Conservation (phyloP, 2,329 filamentous ascomycete species). For the Neobulgaria alba region DNA sequence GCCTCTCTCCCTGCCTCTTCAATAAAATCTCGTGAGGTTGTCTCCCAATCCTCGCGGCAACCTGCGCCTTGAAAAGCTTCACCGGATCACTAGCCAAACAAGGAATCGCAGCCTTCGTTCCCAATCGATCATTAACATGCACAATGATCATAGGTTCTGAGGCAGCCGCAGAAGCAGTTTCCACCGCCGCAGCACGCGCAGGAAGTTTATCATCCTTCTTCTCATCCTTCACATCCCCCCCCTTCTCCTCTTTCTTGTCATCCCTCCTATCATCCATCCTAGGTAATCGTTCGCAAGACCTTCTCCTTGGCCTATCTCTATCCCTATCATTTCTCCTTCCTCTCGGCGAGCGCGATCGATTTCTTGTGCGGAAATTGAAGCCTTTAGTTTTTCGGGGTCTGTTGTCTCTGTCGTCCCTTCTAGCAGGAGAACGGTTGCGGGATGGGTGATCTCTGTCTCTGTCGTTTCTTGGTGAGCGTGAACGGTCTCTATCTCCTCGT, state of each 20-base stretch:
- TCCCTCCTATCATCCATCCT: slow-evolving; percentile 13
- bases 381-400: too few relatives aligned
- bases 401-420: too few relatives aligned
- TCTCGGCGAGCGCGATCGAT: slow-evolving; percentile 1
- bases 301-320: too few relatives aligned
- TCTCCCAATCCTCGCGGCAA: slow-evolving; percentile 80
- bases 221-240: slow-evolving; percentile 7
- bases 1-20: slow-evolving; percentile 83
- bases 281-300: too few relatives aligned
- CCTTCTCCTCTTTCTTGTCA: slow-evolving; percentile 18
- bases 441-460: too few relatives aligned
- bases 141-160: slow-evolving; percentile 85
- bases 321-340: slow-evolving; percentile 3
- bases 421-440: too few relatives aligned
- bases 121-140: slow-evolving; percentile 87
- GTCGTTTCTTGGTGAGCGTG: too few relatives aligned
- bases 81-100: slow-evolving; percentile 80
- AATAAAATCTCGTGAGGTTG: slow-evolving; percentile 87
- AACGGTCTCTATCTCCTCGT: too few relatives aligned
- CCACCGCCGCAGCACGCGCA: slow-evolving; percentile 17
- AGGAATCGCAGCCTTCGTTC: slow-evolving; percentile 90
- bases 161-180: slow-evolving; percentile 13
- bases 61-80: slow-evolving; percentile 82
- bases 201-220: slow-evolving; percentile 15
- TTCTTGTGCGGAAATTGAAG: too few relatives aligned